Conservation (phyloP, 2,329 filamentous ascomycete species). For the Fusarium nurragi region DNA sequence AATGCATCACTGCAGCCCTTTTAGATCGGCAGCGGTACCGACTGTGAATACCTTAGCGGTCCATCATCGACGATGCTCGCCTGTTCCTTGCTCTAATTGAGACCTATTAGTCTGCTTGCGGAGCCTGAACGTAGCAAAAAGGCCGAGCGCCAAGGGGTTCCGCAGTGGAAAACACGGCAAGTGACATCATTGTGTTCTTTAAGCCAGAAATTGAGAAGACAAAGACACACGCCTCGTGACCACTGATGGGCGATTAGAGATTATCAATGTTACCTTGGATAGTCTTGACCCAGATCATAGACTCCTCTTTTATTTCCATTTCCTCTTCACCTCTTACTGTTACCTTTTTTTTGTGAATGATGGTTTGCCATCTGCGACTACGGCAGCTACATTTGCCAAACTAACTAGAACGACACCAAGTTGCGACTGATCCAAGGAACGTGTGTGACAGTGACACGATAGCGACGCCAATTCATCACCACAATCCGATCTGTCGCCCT, state of each 20-base stretch:
- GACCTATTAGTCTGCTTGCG: constrained; percentile 6
- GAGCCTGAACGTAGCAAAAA: constrained; percentile 9
- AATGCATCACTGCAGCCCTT: constrained; percentile 10
- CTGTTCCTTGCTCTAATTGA: constrained; percentile 24
- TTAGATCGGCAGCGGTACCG: constrained; percentile 11
- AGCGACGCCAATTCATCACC: neutral
- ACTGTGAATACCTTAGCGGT: constrained; percentile 19
- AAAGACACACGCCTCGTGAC: constrained; percentile 10
- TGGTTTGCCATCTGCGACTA: neutral
- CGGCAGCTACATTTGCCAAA: constrained; percentile 4
- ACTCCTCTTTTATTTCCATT: neutral
- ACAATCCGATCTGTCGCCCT: neutral
- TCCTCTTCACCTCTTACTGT: neutral
- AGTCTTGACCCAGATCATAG: neutral
- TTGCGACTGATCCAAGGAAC: neutral
- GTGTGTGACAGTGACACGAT: constrained; percentile 5
- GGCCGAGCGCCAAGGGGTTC: constrained; percentile 25
- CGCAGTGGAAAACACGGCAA: constrained; percentile 18
- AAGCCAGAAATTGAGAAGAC: constrained; percentile 19
- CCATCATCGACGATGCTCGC: constrained; percentile 26
- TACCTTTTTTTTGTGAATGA: neutral
- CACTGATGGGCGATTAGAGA: neutral
- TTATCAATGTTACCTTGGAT: constrained; percentile 1
- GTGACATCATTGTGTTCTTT: constrained; percentile 31
- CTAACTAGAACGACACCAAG: neutral